phyloP scores from a whole-genome alignment of 345 rosid genomes.

The Salix dunnii region DNA sequence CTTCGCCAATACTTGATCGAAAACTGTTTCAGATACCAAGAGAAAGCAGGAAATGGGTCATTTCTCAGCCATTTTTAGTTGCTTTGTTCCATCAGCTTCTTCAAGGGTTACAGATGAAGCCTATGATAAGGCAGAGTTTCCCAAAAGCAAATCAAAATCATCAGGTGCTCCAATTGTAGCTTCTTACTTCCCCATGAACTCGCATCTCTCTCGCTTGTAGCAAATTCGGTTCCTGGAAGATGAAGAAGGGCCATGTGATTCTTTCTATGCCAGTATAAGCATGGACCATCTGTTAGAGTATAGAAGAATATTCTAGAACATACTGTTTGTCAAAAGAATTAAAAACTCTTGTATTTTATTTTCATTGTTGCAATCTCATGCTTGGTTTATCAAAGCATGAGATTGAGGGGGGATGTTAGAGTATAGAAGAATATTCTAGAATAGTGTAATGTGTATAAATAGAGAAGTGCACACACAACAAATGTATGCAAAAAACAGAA shows the following conservation, averaged over 20 bases:
- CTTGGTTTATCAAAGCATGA: too few species aligned
- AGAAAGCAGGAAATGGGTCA: neutral
- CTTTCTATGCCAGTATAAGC: too few species aligned
- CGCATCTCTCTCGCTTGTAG: constrained; percentile 24
- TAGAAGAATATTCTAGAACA: too few species aligned
- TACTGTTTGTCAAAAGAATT: too few species aligned
- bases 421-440: too few species aligned
- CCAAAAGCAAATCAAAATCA: neutral
- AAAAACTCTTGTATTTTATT: too few species aligned
- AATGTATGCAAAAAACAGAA: too few species aligned
- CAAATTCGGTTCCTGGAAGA: neutral
- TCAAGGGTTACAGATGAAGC: neutral
- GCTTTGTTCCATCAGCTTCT: neutral
- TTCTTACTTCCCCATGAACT: constrained; percentile 24
- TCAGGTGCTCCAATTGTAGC: constrained; percentile 4
- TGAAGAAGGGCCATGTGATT: neutral
- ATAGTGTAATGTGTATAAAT: too few species aligned
- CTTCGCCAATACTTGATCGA: neutral
- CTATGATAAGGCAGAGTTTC: neutral
- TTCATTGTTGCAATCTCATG: too few species aligned
- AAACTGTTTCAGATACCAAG: neutral
- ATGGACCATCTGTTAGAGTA: too few species aligned
- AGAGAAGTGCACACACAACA: too few species aligned
- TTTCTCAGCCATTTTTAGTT: neutral
- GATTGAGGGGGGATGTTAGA: too few species aligned